Evolutionary conservation across 805 yeast species (phyloP).

Genomic region (Vanderwaltozyma yarrowii): DNA sequence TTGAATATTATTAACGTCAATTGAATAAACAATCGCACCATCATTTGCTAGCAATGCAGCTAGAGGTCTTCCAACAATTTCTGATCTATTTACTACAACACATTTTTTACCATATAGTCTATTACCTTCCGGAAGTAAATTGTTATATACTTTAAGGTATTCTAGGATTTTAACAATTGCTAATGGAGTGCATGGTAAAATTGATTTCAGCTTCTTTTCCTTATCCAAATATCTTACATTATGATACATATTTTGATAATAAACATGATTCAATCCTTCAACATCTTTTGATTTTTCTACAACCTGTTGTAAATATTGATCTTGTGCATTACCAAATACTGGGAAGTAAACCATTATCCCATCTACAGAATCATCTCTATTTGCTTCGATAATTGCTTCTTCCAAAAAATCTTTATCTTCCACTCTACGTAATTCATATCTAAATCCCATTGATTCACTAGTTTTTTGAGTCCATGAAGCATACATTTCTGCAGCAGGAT

Average conservation of each 20-base stretch:
- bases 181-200: conserved; percentile 92
- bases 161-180: conserved; percentile 92
- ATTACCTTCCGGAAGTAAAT: conserved; percentile 76
- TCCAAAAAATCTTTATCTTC: conserved; percentile 74
- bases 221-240: conserved; percentile 84
- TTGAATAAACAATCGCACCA: conserved; percentile 93
- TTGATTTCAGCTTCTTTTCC: conserved; percentile 58
- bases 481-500: conserved; percentile 92
- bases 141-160: conserved; percentile 78
- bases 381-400: conserved; percentile 72
- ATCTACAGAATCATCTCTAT: conserved; percentile 60
- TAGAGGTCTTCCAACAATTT: conserved; percentile 93
- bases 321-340: conserved; percentile 90
- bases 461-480: conserved; percentile 96
- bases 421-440: conserved; percentile 64
- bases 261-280: conserved; percentile 86
- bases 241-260: conserved; percentile 91
- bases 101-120: conserved; percentile 87
- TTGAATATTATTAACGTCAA: conserved; percentile 79
- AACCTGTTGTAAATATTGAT: conserved; percentile 89
- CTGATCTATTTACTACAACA: conserved; percentile 85
- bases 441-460: conserved; percentile 74
- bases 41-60: conserved; percentile 95
- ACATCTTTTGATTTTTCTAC: conserved; percentile 90
- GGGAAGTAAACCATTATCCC: conserved; percentile 98